Percentiles rank a stretch among this genome's conserved stretches.
These are phyloP conservation scores for Chaetomiaceae sp. DNA, from an alignment of 2,329 filamentous ascomycete species.

Conservation along the genomic window DNA sequence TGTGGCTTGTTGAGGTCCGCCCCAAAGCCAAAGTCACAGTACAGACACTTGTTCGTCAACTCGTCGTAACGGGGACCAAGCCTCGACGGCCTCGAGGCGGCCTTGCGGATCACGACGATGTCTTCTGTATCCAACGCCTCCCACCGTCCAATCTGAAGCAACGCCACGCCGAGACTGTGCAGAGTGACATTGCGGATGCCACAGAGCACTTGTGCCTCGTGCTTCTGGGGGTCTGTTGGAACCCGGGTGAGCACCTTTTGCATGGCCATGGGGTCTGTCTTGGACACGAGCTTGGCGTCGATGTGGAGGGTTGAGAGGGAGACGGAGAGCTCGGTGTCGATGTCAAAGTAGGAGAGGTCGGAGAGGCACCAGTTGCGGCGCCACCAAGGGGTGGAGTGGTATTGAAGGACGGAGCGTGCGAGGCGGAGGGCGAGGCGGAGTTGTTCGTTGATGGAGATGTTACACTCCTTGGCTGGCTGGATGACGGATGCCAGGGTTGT, in stretches of 20 bases:
- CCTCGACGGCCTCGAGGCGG: neutral
- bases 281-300: neutral
- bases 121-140: neutral
- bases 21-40: conserved; percentile 4
- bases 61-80: conserved; percentile 7
- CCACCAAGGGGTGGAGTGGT: conserved; percentile 5
- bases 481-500: neutral
- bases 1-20: neutral
- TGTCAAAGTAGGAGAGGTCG: conserved; percentile 1
- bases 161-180: neutral
- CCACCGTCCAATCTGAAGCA: conserved; percentile 8
- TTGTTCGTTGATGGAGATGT: neutral
- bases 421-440: neutral
- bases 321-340: neutral
- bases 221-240: neutral
- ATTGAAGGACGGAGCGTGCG: neutral
- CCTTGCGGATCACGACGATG: neutral
- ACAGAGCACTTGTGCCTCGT: neutral
- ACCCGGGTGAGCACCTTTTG: neutral
- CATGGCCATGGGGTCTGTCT: neutral
- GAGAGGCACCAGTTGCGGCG: neutral
- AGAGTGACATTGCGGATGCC: conserved; percentile 2
- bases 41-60: neutral
- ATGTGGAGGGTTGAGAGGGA: conserved; percentile 2
- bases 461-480: neutral